Evolutionary conservation across 306 rosid species (phyloP), one percentile per base, ranked within the genome.

Genomic region (Acmispon strigosus): DNA sequence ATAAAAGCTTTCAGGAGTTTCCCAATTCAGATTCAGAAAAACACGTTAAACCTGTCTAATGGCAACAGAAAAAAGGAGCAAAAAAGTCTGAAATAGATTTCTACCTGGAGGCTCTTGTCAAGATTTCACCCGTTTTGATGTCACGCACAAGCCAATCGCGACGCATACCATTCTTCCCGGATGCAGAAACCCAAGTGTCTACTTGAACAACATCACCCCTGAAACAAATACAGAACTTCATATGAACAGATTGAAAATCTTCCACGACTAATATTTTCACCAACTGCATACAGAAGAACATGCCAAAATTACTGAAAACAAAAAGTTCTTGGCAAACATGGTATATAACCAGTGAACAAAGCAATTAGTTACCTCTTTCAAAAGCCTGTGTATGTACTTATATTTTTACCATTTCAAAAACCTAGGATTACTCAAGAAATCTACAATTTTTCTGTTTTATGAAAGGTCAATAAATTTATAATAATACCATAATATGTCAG

Each of bases 181-280:
- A 86, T 72, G 84, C 81, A 79, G 92, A 76, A 70, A 89, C 99
- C 95, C 91, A 91, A 77, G 97, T 91, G 83, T 91, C 95, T 36
- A 94, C 95, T 81, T 91, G 92, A 86, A 91, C 99, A 70, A 89
- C 88, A 74, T 94, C 99, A 70, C 95, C 97, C 99, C 99, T 89
- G 85, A 47, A 77, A 29, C 18, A 82, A 34, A 82, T 37, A 80
- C 16, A 34, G 49, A 53, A 75, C 44, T 34, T 79, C 79, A 18
- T 44, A 41, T 10, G 32, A 82, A 58, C 65, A 75, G 62, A 77
- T 36, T 55, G 59, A 58, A 2, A 60, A 48, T 43, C 9, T 19
- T 20, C 44, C 72, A 72, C 8, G 37, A 32, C 37, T 32, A 6
- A 32, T 5, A 32, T 32, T 32, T 32, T 32, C 37, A 0, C 37